Conservation (phyloP, 345 rosid genomes). For the Lenwebbia sp. region DNA sequence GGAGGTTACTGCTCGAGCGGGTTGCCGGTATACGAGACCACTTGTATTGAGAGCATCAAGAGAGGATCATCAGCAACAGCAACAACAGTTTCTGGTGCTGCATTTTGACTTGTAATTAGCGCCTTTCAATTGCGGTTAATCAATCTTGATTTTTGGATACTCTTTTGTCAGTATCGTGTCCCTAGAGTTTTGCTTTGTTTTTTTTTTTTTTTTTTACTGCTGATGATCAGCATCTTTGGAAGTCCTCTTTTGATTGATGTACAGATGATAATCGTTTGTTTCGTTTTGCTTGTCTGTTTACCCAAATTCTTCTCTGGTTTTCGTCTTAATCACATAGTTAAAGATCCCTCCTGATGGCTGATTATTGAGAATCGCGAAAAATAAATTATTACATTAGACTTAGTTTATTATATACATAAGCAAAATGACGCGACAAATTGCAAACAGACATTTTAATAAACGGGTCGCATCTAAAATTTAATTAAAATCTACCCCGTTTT, state of each 20-base stretch:
- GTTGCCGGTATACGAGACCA: conserved; percentile 87
- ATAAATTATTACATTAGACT: not conserved
- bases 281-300: not conserved
- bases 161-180: not conserved
- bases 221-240: not conserved
- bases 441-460: not conserved
- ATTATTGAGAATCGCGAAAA: not conserved
- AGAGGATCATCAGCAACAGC: conserved; percentile 41
- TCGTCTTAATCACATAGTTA: not conserved
- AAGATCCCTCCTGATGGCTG: not conserved
- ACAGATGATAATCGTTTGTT: not conserved
- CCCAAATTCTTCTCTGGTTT: not conserved
- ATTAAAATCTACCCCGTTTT: not conserved
- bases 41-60: conserved; percentile 60
- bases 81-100: conserved; percentile 24
- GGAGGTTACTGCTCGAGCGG: conserved; percentile 45
- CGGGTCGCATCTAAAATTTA: not conserved
- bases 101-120: not conserved
- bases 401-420: not conserved
- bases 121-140: not conserved
- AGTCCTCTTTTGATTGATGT: not conserved
- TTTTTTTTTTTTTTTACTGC: not conserved
- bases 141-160: not conserved
- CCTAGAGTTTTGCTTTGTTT: not conserved
- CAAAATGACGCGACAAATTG: not conserved